These are phyloP conservation scores for Cercospora canescens DNA, from an alignment of 2,329 filamentous ascomycete genomes.

Conservation along the genomic window DNA sequence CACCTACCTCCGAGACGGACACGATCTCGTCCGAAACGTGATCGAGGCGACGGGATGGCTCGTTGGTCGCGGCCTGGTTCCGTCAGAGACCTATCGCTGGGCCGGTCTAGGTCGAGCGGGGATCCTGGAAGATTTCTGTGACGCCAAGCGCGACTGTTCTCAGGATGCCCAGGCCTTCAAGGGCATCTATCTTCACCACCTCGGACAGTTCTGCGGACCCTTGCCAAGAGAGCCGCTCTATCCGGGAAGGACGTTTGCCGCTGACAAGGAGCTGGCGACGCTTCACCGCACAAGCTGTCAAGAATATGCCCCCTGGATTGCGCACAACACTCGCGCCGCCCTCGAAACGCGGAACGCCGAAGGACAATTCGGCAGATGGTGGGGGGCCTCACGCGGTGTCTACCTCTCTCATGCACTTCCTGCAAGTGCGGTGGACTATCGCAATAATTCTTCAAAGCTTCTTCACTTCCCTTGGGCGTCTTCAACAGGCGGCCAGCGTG, in stretches of 20 bases:
- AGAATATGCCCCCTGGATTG: slow-evolving; percentile 70
- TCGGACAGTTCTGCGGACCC: slow-evolving; percentile 73
- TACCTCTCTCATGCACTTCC: slow-evolving; percentile 35
- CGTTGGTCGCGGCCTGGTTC: slow-evolving; percentile 44
- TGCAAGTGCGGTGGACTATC: slow-evolving; percentile 49
- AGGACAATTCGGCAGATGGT: slow-evolving; percentile 85
- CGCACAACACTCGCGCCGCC: slow-evolving; percentile 73
- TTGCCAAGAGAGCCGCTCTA: slow-evolving; percentile 51
- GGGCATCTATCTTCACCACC: slow-evolving; percentile 89
- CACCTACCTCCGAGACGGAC: slow-evolving; percentile 74
- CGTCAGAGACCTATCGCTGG: slow-evolving; percentile 51
- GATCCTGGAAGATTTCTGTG: slow-evolving; percentile 48
- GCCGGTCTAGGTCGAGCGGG: slow-evolving; percentile 48
- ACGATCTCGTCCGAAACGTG: slow-evolving; percentile 71
- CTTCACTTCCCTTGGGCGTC: slow-evolving; percentile 2
- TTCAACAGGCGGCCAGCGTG: neutral
- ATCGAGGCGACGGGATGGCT: slow-evolving; percentile 76
- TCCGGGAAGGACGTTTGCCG: slow-evolving; percentile 44
- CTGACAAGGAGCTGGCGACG: slow-evolving; percentile 22
- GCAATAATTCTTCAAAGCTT: slow-evolving; percentile 37
- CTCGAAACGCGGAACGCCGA: slow-evolving; percentile 64
- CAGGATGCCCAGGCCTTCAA: slow-evolving; percentile 92
- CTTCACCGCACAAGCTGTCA: slow-evolving; percentile 62
- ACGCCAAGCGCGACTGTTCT: slow-evolving; percentile 70
- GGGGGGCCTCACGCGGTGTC: slow-evolving; percentile 51